Evolutionary conservation across 2,329 filamentous ascomycete genomes (phyloP).

Genomic region (Pyrenophora graminea): DNA sequence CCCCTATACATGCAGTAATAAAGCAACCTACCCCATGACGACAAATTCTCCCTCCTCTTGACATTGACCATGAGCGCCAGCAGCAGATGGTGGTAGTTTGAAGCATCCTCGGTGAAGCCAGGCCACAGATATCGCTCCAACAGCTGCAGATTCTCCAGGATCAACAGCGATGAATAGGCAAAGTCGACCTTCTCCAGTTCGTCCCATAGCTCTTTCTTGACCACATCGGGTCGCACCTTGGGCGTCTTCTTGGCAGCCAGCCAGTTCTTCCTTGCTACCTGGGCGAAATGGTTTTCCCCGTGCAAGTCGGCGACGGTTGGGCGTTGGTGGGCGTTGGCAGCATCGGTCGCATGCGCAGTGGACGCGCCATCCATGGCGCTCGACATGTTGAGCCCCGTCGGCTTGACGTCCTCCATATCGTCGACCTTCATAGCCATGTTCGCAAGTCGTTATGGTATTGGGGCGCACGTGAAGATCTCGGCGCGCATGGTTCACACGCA

Average conservation of each 20-base stretch:
- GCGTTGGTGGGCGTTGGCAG: conserved; percentile 48
- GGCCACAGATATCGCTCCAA: conserved; percentile 95
- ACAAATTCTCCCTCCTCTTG: conserved; percentile 83
- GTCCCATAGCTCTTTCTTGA: conserved; percentile 91
- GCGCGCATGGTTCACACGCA: conserved; percentile 36
- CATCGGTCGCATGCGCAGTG: conserved; percentile 26
- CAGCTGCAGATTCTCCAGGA: conserved; percentile 87
- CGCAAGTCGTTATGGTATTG: conserved; percentile 7
- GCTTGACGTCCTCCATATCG: conserved; percentile 35
- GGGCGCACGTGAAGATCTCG: conserved; percentile 18
- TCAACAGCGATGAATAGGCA: conserved; percentile 73
- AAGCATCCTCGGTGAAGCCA: conserved; percentile 83
- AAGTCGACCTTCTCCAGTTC: conserved; percentile 81
- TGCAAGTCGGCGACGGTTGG: conserved; percentile 71
- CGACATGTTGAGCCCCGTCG: conserved; percentile 14
- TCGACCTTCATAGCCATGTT: conserved; percentile 13
- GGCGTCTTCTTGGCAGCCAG: conserved; percentile 65
- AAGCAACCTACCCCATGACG: conserved; percentile 75
- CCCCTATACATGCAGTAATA: conserved; percentile 1
- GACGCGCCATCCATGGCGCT: conserved; percentile 25
- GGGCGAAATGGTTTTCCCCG: conserved; percentile 66
- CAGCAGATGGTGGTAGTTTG: conserved; percentile 88
- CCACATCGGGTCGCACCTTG: conserved; percentile 76
- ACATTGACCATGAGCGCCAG: conserved; percentile 84
- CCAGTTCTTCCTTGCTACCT: conserved; percentile 85